Evolutionary conservation across 306 rosid genomes (phyloP).

Genomic region (Vachellia pachyceras): DNA sequence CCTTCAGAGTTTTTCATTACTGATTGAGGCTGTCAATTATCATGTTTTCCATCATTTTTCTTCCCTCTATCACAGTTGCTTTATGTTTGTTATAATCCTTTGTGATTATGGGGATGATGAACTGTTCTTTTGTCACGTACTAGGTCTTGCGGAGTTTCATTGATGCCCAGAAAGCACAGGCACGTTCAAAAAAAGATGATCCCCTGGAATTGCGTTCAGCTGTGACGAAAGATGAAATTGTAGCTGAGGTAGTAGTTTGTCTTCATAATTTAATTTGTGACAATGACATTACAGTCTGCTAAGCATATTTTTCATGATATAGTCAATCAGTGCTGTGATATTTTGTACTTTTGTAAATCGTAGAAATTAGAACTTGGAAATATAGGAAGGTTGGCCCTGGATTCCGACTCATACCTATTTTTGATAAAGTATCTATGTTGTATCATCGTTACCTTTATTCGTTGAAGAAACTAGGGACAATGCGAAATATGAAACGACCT

Average conservation of each 20-base stretch:
- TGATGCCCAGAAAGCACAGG: slow-evolving; percentile 49
- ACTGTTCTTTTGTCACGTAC: slow-evolving; percentile 21
- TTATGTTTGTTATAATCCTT: neutral
- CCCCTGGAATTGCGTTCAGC: slow-evolving; percentile 73
- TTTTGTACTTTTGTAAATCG: neutral
- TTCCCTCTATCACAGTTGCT: neutral
- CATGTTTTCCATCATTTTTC: neutral
- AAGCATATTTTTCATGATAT: neutral
- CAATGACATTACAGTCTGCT: neutral
- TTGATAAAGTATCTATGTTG: neutral
- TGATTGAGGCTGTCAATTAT: neutral
- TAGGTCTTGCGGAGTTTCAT: slow-evolving; percentile 82
- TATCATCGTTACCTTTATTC: neutral
- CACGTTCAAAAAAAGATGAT: slow-evolving; percentile 73
- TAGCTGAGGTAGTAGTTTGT: slow-evolving; percentile 72
- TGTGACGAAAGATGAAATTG: slow-evolving; percentile 66
- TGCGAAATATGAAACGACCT: neutral
- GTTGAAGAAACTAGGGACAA: neutral
- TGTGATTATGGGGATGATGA: neutral
- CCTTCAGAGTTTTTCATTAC: slow-evolving; percentile 34
- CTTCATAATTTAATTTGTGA: slow-evolving; percentile 16
- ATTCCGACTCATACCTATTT: slow-evolving; percentile 7
- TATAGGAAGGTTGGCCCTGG: neutral
- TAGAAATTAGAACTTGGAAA: neutral
- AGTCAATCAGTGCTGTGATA: neutral